Evolutionary conservation across 805 yeast species (phyloP).

Genomic region (Suhomyces prunicola): DNA sequence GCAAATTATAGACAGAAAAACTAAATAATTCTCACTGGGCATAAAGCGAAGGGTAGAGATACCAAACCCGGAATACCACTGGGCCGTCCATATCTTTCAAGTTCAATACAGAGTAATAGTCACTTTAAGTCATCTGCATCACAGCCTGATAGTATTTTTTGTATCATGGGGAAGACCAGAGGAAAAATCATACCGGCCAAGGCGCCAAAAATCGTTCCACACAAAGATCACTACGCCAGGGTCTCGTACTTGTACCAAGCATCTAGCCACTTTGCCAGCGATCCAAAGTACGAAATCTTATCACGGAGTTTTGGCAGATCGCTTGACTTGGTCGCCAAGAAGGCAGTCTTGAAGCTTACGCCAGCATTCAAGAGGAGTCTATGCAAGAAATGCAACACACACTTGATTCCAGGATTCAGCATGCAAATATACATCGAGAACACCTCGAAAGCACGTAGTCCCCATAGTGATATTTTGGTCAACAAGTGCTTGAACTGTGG

Average conservation of each 20-base stretch:
- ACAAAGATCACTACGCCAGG: conserved; percentile 59
- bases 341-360: conserved; percentile 60
- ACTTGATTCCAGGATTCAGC: conserved; percentile 49
- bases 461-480: conserved; percentile 46
- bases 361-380: conserved; percentile 64
- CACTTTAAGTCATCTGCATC: background rate
- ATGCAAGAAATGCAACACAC: conserved; percentile 64
- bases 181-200: conserved; percentile 2
- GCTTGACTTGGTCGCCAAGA: conserved; percentile 61
- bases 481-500: conserved; percentile 55
- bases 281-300: conserved; percentile 36
- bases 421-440: conserved; percentile 41
- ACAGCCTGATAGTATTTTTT: background rate
- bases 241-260: conserved; percentile 59
- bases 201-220: conserved; percentile 42
- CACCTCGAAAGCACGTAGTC: conserved; percentile 26
- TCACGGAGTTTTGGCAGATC: conserved; percentile 54
- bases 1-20: background rate
- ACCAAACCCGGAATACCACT: background rate
- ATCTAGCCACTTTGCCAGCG: conserved; percentile 38
- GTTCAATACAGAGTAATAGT: too few relatives aligned
- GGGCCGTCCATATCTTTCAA: too few relatives aligned
- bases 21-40: background rate
- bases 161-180: background rate
- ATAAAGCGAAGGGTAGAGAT: background rate